Base-by-base conservation (phyloP, 345 rosid genomes). In the Jatropha curcas region DNA sequence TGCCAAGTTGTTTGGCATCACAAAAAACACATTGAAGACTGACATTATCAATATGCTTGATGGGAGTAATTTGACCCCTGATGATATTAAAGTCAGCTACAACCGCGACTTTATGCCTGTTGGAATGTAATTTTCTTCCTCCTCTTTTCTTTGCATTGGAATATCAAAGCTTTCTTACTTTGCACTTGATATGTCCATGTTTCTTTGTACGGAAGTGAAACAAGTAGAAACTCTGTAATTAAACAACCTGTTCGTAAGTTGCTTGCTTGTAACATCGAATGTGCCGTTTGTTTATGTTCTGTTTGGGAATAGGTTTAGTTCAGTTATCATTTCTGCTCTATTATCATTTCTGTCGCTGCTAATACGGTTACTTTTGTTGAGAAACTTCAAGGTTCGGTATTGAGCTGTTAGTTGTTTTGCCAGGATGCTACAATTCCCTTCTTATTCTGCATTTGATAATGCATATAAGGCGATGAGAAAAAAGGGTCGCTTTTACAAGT, bases 1-100 rank as follows among this genome's bases (percentile, higher is more conserved):
- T 75, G 92, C 82, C 71, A 93, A 65, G 41, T 60, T 93, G 62
- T 45, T 9, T 25, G 93, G 93, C n/a, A 14, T 61, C 31, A 56
- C 84, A 4, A 89, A 55, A 68, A 68, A 72, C 65, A 82, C 92
- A 12, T 39, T 89, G 90, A 91, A 79, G 84, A 84, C 79, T 22
- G 98, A 93, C 77, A 50, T 91, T 67, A 60, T 91, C 70, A 84
- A 75, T 78, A 17, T 89, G 78, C 86, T 93, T 5, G 91, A 86
- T 19, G 93, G 87, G 33, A 79, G 81, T 78, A 78, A 81, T 24
- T 81, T 93, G 83, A 83, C 81, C 46, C 65, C 64, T 0, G 85
- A 85, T 61, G 95, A 91, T 68, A 76, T 93, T 67, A 93, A 81
- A 76, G 73, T 89, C 76, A 64, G 52, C 87, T 90, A 89, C 76